These are phyloP conservation scores for Acanthochlamys bracteata DNA, from an alignment of 106 monocot genomes.

Conservation along the genomic window DNA sequence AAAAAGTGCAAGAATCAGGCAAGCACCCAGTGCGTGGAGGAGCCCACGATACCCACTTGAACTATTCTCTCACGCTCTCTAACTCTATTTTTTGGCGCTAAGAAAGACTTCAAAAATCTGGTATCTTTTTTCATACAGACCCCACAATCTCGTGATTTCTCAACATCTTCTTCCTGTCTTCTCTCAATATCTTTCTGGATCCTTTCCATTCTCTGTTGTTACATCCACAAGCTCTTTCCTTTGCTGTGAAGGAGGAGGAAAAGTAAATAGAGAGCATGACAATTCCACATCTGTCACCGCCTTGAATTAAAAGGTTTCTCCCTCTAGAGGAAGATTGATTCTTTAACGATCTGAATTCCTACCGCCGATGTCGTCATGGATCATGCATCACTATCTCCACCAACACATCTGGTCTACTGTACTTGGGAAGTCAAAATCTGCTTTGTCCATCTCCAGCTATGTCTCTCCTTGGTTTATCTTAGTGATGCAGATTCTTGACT, in stretches of 20 bases:
- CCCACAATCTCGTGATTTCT: background rate
- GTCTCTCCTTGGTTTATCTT: background rate
- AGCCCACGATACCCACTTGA: background rate
- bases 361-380: background rate
- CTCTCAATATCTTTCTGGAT: background rate
- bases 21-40: background rate
- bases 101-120: background rate
- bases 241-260: background rate
- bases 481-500: background rate
- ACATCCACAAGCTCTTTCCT: background rate
- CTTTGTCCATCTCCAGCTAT: background rate
- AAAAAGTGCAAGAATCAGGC: background rate
- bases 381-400: background rate
- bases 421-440: background rate
- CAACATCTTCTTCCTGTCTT: slow-evolving; percentile 6
- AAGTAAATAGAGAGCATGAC: background rate
- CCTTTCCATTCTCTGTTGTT: background rate
- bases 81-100: background rate
- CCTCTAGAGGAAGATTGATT: background rate
- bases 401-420: background rate
- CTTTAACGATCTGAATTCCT: no score
- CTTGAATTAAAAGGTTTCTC: background rate
- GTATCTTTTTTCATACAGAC: background rate
- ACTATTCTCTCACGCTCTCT: background rate
- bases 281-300: background rate